These are phyloP conservation scores for Ogataea thermomethanolica DNA, from an alignment of 805 yeast genomes.

Conservation along the genomic window DNA sequence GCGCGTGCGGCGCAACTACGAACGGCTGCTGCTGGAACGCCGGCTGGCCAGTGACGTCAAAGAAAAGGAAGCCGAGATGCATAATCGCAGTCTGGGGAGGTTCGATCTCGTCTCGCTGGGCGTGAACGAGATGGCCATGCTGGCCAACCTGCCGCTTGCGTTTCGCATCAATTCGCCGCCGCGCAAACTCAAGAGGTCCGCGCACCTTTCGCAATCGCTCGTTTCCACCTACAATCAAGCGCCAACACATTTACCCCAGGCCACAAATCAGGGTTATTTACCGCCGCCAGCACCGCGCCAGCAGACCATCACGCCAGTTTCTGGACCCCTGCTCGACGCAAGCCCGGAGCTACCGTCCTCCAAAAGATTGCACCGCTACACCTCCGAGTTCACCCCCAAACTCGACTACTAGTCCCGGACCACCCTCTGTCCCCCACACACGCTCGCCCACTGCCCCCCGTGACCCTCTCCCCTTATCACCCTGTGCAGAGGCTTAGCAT, in stretches of 20 bases:
- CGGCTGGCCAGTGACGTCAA: constrained; percentile 17
- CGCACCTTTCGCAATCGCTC: background rate
- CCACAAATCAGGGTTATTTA: constrained; percentile 16
- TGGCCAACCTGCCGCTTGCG: constrained; percentile 9
- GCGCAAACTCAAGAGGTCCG: constrained; percentile 2
- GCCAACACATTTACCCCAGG: constrained; percentile 12
- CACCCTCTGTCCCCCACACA: background rate
- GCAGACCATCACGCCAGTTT: background rate
- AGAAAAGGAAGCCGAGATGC: constrained; percentile 8
- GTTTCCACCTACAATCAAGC: background rate
- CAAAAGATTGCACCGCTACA: constrained; percentile 5
- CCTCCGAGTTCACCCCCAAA: constrained; percentile 13
- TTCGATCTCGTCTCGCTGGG: constrained; percentile 12
- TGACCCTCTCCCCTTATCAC: background rate
- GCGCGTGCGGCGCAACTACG: constrained; percentile 15
- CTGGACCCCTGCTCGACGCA: too few relatives aligned
- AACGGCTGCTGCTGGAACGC: constrained; percentile 22
- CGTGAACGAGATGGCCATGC: constrained; percentile 14
- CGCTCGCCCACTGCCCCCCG: background rate
- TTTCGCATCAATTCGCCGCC: constrained; percentile 9
- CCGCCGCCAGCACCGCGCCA: constrained; percentile 11
- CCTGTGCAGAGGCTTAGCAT: background rate
- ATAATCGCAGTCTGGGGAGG: constrained; percentile 12
- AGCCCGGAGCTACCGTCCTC: constrained; percentile 2
- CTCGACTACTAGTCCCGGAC: constrained; percentile 10